Conservation (phyloP, 2,329 filamentous ascomycete species). For the Xylariaceae sp. region DNA sequence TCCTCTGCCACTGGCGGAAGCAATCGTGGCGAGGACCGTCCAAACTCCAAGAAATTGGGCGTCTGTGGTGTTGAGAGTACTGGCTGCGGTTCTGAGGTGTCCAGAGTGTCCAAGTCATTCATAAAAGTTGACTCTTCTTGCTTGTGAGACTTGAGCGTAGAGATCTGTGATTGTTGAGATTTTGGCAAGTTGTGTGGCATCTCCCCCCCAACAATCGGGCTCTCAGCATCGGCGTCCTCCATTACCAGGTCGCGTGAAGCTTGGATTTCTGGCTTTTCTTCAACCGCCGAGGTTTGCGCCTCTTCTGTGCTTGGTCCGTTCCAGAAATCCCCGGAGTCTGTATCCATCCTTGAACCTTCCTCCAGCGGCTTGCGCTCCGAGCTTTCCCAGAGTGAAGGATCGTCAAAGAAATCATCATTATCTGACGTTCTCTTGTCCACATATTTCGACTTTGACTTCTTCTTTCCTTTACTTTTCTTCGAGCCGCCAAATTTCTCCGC, state of each 20-base stretch:
- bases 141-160: conserved; percentile 6
- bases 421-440: conserved; percentile 34
- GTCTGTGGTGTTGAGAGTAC: conserved; percentile 16
- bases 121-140: conserved; percentile 8
- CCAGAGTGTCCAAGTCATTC: conserved; percentile 22
- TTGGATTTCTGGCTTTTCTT: conserved; percentile 8
- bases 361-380: conserved; percentile 33
- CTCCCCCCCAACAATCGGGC: conserved; percentile 31
- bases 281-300: background rate
- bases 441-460: conserved; percentile 32
- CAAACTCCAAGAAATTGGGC: conserved; percentile 33
- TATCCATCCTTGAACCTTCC: conserved; percentile 21
- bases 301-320: conserved; percentile 10
- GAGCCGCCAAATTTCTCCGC: conserved; percentile 30
- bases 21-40: conserved; percentile 38
- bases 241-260: conserved; percentile 2
- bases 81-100: conserved; percentile 20
- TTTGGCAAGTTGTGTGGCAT: conserved; percentile 12
- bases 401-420: conserved; percentile 42
- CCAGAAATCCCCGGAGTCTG: conserved; percentile 17
- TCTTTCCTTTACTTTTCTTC: conserved; percentile 32
- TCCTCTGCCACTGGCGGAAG: conserved; percentile 51
- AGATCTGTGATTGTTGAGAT: conserved; percentile 3
- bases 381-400: conserved; percentile 40
- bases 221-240: conserved; percentile 31